Conservation (phyloP, 345 rosid species). For the Sonneratia caseolaris region DNA sequence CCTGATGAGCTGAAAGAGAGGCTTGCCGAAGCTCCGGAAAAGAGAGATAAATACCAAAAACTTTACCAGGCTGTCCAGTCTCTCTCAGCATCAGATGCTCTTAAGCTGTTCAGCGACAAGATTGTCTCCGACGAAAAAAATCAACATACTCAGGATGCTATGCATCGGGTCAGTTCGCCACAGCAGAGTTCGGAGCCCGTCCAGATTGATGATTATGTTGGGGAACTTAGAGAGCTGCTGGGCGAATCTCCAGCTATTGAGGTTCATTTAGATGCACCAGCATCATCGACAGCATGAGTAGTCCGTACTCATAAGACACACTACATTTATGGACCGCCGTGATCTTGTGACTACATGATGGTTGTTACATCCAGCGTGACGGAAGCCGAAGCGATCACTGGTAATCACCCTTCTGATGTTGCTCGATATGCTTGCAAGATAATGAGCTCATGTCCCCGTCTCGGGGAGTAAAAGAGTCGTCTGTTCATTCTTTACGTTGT, state of each 20-base stretch:
- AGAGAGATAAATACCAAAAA: conserved; percentile 29
- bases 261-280: conserved; percentile 13
- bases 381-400: no score
- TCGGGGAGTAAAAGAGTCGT: no score
- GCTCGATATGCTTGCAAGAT: no score
- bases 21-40: conserved; percentile 42
- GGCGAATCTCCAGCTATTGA: conserved; percentile 33
- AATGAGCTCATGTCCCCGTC: no score
- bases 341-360: no score
- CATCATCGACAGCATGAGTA: not conserved
- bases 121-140: conserved; percentile 22
- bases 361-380: no score
- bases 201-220: conserved; percentile 23
- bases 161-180: conserved; percentile 4
- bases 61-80: conserved; percentile 36
- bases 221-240: conserved; percentile 49
- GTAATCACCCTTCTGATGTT: no score
- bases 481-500: no score
- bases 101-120: conserved; percentile 35
- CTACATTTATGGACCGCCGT: no score
- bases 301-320: no score
- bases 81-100: conserved; percentile 44
- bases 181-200: conserved; percentile 18
- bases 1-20: conserved; percentile 44
- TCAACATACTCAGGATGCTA: conserved; percentile 15